A percentile compares a stretch with the other conserved stretches of the same genome.
Conservation (phyloP, 2,329 filamentous ascomycete genomes). For the Elsinoe perseae region DNA sequence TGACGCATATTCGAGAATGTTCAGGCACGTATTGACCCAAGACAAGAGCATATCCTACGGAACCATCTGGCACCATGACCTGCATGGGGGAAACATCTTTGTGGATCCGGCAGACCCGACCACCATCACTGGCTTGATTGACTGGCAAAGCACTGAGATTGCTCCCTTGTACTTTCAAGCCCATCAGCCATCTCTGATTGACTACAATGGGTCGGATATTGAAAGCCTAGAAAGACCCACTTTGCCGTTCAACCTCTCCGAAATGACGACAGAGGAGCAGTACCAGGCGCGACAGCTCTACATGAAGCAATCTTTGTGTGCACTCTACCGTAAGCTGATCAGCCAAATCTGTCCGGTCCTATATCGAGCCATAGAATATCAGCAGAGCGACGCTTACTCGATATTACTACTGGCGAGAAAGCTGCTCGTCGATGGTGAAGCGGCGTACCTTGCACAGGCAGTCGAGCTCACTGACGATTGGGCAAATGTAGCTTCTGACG, state of each 20-base stretch:
- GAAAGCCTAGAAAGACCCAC: constrained; percentile 26
- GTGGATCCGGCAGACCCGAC: constrained; percentile 29
- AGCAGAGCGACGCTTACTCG: constrained; percentile 25
- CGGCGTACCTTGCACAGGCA: constrained; percentile 16
- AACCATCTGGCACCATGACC: constrained; percentile 32
- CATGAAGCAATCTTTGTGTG: constrained; percentile 26
- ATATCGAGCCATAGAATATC: constrained; percentile 29
- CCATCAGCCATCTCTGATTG: constrained; percentile 29
- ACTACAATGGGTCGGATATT: constrained; percentile 29
- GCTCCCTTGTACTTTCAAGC: constrained; percentile 34
- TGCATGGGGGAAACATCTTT: constrained; percentile 35
- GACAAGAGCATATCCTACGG: background rate
- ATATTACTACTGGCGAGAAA: constrained; percentile 30
- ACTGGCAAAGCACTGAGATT: constrained; percentile 31
- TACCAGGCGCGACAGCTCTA: constrained; percentile 25
- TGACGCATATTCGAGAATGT: constrained; percentile 26
- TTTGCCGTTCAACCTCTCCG: constrained; percentile 22
- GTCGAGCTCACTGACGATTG: constrained; percentile 3
- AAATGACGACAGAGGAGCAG: constrained; percentile 22
- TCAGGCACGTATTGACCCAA: constrained; percentile 21
- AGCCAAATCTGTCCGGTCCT: constrained; percentile 24
- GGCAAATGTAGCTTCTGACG: background rate
- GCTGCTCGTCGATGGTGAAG: constrained; percentile 31
- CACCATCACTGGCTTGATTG: constrained; percentile 28
- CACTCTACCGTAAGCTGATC: constrained; percentile 26